Base-by-base conservation (phyloP, 2,329 filamentous ascomycete genomes). In the Sclerotinia trifoliorum region DNA sequence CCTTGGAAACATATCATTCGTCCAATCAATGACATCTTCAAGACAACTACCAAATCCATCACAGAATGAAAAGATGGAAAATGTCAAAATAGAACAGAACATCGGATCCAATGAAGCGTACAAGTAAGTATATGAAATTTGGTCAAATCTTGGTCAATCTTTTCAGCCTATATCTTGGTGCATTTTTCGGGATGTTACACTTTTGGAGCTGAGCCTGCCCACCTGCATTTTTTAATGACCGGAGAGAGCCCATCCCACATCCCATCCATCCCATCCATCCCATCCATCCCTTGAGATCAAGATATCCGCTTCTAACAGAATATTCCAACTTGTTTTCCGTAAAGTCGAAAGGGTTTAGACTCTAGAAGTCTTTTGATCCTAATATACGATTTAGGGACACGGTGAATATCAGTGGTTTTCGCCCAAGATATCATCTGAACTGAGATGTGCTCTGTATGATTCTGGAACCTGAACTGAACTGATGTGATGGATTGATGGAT, bases 1-100 rank as follows among this genome's bases (percentile, higher is more conserved):
- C 42, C 57, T 61, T 48, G 57, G 57, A 32, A 61, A 61, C 10
- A 26, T 29, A n/a, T 61, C 19, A 32, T 61, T 61, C 26, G 19
- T 61, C 24, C 26, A 5, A 61, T 32, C 44, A 35, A 32, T n/a
- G 57, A 35, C 35, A 35, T 35, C 42, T 48, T n/a, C 44, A 49
- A 49, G 58, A 61, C 58, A 35, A 35, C 26, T 13, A 49, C 19
- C 44, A 61, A 10, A 49, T 21, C 58, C 48, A 24, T 61, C 44
- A 42, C 15, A 60, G 57, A 32, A 29, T 32, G 42, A n/a, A 42
- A 60, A n/a, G 35, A 49, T 49, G 5, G 10, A 39, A 39, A 39
- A 39, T 39, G 39, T 32, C 10, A 32, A 61, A n/a, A 49, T 61
- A 21, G 39, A 15, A 15, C 19, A 35, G 39, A 39, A 35, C 7